Evolutionary conservation across 768 basidiomycete genomes (phyloP).

Genomic region (Candolleomyces eurysporus): DNA sequence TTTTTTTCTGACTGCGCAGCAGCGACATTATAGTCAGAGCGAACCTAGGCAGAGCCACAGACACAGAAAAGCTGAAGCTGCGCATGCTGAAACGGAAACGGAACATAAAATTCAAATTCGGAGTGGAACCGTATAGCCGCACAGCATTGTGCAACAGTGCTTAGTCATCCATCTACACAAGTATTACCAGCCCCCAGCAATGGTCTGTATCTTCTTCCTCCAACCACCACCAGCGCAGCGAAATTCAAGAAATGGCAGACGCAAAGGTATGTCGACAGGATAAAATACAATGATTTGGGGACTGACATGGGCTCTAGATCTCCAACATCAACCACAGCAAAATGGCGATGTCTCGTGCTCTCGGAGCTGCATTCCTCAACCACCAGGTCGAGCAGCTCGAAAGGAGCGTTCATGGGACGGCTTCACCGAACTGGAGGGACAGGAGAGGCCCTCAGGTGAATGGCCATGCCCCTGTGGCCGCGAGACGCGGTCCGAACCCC

Average conservation of each 20-base stretch:
- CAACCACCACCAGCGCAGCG: slow-evolving; percentile 9
- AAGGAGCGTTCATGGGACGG: slow-evolving; percentile 59
- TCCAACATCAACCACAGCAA: slow-evolving; percentile 45
- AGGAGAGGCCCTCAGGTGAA: slow-evolving; percentile 24
- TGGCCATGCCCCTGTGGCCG: slow-evolving; percentile 13
- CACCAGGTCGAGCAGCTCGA: slow-evolving; percentile 90
- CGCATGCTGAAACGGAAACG: too few species aligned
- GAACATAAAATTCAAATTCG: too few species aligned
- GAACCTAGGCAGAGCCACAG: too few species aligned
- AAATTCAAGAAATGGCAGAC: slow-evolving; percentile 25
- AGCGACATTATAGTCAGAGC: too few species aligned
- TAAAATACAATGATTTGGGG: not conserved
- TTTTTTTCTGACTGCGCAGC: too few species aligned
- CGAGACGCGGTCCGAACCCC: slow-evolving; percentile 31
- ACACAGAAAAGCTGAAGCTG: too few species aligned
- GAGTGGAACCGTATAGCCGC: too few species aligned
- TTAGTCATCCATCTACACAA: too few species aligned
- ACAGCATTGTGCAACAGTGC: too few species aligned
- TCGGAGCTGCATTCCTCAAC: slow-evolving; percentile 83
- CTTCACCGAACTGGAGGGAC: slow-evolving; percentile 64
- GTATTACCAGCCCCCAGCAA: too few species aligned
- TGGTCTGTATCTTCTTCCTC: not conserved
- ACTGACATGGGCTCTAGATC: slow-evolving; percentile 12
- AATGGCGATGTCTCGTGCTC: slow-evolving; percentile 80
- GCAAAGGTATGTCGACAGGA: slow-evolving; percentile 23